Evolutionary conservation across 163 green algal species (phyloP), one percentile per base, ranked within the genome.

Genomic region (Coccomyxa subellipsoidea): DNA sequence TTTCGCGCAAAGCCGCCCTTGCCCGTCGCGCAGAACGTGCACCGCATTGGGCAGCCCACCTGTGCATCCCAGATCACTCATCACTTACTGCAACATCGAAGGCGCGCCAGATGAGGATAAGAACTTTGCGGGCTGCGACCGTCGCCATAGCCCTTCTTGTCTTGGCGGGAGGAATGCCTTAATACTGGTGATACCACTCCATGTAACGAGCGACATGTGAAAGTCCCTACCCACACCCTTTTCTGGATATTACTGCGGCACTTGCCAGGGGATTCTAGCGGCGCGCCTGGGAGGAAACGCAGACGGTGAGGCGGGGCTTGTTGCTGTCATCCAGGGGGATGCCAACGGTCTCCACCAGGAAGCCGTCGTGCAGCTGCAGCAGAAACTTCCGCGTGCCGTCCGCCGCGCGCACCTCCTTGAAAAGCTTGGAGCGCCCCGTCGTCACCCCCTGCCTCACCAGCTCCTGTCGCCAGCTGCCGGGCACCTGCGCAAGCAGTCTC

Each of bases 21-120:
- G 81, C 96, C 97, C 7, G 96, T 99, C 4, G 96, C 96, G 84
- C 96, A 99, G 87, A 99, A 99, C 27, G 93, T 96, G 91, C 96
- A 99, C 23, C 94, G 84, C 96, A 99, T 97, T 31, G 97, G 93
- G 86, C 96, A 99, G 32, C 96, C 96, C 8, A 99, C 94, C 92
- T 98, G 89, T 31, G n/a, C 2, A 36, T 18, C 18, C 34, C 15
- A 25, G 53, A 7, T 2, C 47, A 7, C 7, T 69, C 38, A 27
- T 1, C 7, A 35, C 37, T 21, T 1, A n/a, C 9, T 69, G 6
- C 76, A 12, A 35, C 10, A 53, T 80, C 75, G n/a, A n/a, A n/a
- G n/a, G n/a, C n/a, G n/a, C n/a, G n/a, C n/a, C n/a, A n/a, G n/a
- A n/a, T n/a, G n/a, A n/a, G n/a, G n/a, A n/a, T n/a, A n/a, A n/a